These are phyloP conservation scores for Zygoascus tannicola DNA, from an alignment of 805 yeast species.

Conservation along the genomic window DNA sequence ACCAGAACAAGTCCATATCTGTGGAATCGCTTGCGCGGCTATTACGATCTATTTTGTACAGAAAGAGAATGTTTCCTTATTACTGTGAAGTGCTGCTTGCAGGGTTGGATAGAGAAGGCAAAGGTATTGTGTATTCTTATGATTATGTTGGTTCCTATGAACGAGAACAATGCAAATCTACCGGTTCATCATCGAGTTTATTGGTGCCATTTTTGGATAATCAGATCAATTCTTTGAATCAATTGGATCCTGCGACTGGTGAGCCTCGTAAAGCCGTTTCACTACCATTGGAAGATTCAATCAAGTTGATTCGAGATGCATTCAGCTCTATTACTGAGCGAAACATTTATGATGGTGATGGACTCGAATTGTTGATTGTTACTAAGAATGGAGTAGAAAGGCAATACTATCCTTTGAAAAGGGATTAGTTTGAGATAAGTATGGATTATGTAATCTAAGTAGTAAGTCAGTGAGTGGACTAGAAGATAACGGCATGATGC, in stretches of 20 bases:
- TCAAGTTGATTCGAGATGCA: constrained; percentile 84
- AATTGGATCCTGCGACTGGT: constrained; percentile 73
- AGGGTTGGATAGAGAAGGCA: constrained; percentile 84
- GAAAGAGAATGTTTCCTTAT: constrained; percentile 93
- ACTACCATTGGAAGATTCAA: constrained; percentile 72
- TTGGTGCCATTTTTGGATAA: constrained; percentile 97
- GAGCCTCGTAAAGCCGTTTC: constrained; percentile 48
- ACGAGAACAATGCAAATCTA: constrained; percentile 95
- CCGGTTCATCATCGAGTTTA: constrained; percentile 93
- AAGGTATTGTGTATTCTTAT: constrained; percentile 90
- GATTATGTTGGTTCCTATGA: constrained; percentile 98
- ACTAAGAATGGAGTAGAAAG: constrained; percentile 87
- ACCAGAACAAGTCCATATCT: constrained; percentile 64
- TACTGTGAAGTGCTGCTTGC: constrained; percentile 93
- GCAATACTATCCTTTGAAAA: constrained; percentile 77
- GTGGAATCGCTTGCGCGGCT: constrained; percentile 77
- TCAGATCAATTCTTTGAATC: constrained; percentile 94
- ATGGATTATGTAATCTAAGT: too few species aligned
- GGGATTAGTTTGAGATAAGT: too few species aligned
- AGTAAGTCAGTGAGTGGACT: too few species aligned
- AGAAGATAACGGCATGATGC: too few species aligned
- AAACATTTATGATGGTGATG: constrained; percentile 98
- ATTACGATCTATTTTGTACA: constrained; percentile 81
- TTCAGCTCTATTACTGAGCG: constrained; percentile 95
- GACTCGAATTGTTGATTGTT: constrained; percentile 79